Conservation (phyloP, 176 grass and related monocot species). For the Avena insularis region DNA sequence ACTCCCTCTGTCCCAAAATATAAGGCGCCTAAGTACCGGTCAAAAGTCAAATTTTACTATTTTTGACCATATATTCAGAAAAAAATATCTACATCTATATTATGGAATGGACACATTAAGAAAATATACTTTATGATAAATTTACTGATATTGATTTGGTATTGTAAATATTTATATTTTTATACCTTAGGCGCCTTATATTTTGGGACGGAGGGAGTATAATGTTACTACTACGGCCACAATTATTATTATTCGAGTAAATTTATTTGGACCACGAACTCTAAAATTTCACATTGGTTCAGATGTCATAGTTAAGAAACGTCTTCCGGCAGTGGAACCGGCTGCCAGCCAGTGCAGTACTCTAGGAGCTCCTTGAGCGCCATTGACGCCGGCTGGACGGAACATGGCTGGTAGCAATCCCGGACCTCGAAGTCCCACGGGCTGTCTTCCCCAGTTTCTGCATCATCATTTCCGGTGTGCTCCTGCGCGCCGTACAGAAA, state of each 20-base stretch:
- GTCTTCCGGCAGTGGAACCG: constrained; percentile 49
- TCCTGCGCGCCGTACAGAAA: constrained; percentile 62
- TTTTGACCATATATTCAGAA: too few relatives aligned
- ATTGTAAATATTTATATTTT: too few relatives aligned
- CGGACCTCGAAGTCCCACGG: constrained; percentile 51
- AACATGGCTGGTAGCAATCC: constrained; percentile 53
- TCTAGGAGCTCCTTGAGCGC: constrained; percentile 64
- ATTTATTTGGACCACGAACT: not conserved
- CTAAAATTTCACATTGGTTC: not conserved
- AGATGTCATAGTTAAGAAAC: not conserved
- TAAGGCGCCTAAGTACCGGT: too few relatives aligned
- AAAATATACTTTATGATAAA: too few relatives aligned
- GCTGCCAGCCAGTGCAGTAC: constrained; percentile 64
- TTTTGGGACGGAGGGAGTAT: not conserved
- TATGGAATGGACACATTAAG: too few relatives aligned
- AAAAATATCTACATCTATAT: too few relatives aligned
- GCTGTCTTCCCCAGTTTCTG: not conserved
- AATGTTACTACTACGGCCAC: not conserved
- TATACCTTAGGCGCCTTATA: too few relatives aligned
- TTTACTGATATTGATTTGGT: too few relatives aligned
- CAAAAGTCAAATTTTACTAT: too few relatives aligned
- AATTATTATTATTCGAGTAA: not conserved
- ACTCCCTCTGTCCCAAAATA: too few relatives aligned
- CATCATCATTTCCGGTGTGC: not conserved
- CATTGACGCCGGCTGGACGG: constrained; percentile 63